Percentiles rank a stretch among this genome's conserved stretches.
These are phyloP conservation scores for Nakaseomyces sp. DNA, from an alignment of 1,139 yeast genomes.

Conservation along the genomic window DNA sequence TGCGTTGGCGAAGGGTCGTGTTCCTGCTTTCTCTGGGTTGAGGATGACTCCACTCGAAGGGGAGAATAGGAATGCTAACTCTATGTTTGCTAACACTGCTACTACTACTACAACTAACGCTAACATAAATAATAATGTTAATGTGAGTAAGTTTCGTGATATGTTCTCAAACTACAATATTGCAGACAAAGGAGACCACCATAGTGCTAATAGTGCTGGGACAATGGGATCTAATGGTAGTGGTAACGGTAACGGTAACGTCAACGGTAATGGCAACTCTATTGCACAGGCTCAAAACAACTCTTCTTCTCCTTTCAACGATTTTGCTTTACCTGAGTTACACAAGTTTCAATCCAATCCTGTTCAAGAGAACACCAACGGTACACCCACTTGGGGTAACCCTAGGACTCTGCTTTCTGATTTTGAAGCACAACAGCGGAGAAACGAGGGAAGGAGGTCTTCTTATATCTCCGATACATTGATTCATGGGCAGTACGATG, in stretches of 20 bases:
- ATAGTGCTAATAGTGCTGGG: not conserved
- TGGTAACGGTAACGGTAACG: too few relatives aligned
- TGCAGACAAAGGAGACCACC: not conserved
- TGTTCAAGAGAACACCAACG: not conserved
- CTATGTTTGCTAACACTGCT: not conserved
- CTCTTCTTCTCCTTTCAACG: not conserved
- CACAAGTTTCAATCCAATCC: slow-evolving; percentile 5
- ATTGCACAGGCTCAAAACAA: not conserved
- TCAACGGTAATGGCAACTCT: too few relatives aligned
- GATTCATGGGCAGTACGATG: slow-evolving; percentile 19
- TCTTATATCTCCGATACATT: slow-evolving; percentile 30
- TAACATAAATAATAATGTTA: not conserved
- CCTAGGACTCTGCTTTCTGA: not conserved
- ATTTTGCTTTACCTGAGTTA: not conserved
- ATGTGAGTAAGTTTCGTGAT: not conserved
- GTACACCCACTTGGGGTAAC: not conserved
- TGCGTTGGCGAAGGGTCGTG: slow-evolving; percentile 6
- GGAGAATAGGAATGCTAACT: not conserved
- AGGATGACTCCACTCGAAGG: slow-evolving; percentile 8
- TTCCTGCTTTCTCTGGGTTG: slow-evolving; percentile 10
- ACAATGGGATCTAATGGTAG: too few relatives aligned
- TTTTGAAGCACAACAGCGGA: slow-evolving; percentile 3
- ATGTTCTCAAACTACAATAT: slow-evolving; percentile 4
- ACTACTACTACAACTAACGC: not conserved
- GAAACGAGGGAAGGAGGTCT: slow-evolving; percentile 20